Percentiles rank a stretch among this genome's conserved stretches.
Conservation (phyloP, 2,329 filamentous ascomycete genomes). For the Dichotomopilus funicola region DNA sequence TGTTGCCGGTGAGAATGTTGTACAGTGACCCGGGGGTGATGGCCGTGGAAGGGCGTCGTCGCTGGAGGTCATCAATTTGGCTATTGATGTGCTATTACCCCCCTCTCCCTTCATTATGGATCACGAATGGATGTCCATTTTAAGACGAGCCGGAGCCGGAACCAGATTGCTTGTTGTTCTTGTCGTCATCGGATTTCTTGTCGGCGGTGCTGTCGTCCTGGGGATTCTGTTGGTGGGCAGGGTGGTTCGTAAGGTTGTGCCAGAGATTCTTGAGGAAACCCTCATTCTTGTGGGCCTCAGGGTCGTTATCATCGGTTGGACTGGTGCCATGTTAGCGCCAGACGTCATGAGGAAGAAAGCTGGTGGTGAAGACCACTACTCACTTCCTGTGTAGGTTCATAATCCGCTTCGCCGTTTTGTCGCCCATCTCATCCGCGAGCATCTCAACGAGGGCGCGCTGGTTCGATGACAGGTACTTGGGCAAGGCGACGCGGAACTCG, state of each 20-base stretch:
- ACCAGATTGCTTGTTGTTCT: constrained; percentile 26
- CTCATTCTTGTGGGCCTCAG: constrained; percentile 64
- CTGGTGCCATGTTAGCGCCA: not conserved
- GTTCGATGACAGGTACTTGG: constrained; percentile 85
- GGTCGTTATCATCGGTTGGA: constrained; percentile 6
- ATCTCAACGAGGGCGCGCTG: constrained; percentile 92
- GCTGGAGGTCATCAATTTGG: too few species aligned
- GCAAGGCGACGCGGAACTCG: constrained; percentile 92
- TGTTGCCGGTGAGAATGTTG: too few species aligned
- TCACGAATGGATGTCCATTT: not conserved
- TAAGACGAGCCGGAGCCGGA: constrained; percentile 2
- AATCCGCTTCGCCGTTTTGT: constrained; percentile 82
- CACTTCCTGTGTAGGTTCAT: constrained; percentile 67
- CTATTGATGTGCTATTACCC: too few species aligned
- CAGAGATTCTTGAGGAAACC: constrained; percentile 90
- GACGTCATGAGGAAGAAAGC: constrained; percentile 1
- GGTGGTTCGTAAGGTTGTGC: constrained; percentile 83
- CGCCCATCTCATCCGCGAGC: constrained; percentile 91
- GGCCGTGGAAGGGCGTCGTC: too few species aligned
- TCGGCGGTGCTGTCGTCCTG: not conserved
- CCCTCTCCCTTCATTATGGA: too few species aligned
- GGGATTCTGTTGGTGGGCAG: constrained; percentile 41
- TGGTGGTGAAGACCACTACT: constrained; percentile 29
- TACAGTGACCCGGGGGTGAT: too few species aligned
- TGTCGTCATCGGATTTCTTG: constrained; percentile 20